phyloP scores from a whole-genome alignment of 805 yeast species.

The Ogataea angusta region DNA sequence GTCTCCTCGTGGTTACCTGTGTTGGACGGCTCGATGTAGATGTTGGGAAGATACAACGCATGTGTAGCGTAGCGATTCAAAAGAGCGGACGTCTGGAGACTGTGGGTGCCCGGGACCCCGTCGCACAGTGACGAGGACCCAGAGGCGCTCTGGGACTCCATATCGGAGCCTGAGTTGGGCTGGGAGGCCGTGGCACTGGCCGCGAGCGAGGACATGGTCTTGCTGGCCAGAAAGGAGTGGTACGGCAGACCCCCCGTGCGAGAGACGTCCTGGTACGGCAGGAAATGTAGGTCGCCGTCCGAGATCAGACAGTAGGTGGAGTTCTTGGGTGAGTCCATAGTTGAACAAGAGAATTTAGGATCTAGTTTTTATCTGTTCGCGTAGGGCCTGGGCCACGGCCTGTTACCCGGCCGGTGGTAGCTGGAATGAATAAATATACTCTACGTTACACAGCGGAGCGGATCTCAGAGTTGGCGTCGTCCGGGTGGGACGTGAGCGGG shows the following conservation, averaged over 20 bases:
- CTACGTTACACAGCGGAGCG: constrained; percentile 1
- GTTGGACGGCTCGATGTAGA: constrained; percentile 36
- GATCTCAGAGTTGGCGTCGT: constrained; percentile 2
- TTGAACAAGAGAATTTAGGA: not conserved
- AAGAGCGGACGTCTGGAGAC: constrained; percentile 13
- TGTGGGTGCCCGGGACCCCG: constrained; percentile 1
- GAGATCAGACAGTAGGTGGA: constrained; percentile 30
- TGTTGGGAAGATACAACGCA: constrained; percentile 48
- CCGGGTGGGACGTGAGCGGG: constrained; percentile 12
- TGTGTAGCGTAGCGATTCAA: constrained; percentile 39
- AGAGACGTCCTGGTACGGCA: constrained; percentile 22
- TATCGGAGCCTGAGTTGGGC: constrained; percentile 12
- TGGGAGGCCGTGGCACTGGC: constrained; percentile 15
- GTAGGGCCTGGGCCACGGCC: not conserved
- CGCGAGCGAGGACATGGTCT: constrained; percentile 26
- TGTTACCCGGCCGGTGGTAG: constrained; percentile 7
- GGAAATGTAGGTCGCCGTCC: constrained; percentile 27
- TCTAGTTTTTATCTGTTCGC: constrained; percentile 6
- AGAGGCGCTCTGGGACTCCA: constrained; percentile 14
- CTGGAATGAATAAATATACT: not conserved
- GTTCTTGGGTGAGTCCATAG: constrained; percentile 3
- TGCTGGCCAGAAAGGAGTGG: constrained; percentile 23
- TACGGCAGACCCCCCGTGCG: constrained; percentile 13
- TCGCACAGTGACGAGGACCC: constrained; percentile 9
- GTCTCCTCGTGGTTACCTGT: constrained; percentile 36